These are phyloP conservation scores for Xerocomus nothofagi DNA, from an alignment of 1,284 basidiomycete species.

Conservation along the genomic window DNA sequence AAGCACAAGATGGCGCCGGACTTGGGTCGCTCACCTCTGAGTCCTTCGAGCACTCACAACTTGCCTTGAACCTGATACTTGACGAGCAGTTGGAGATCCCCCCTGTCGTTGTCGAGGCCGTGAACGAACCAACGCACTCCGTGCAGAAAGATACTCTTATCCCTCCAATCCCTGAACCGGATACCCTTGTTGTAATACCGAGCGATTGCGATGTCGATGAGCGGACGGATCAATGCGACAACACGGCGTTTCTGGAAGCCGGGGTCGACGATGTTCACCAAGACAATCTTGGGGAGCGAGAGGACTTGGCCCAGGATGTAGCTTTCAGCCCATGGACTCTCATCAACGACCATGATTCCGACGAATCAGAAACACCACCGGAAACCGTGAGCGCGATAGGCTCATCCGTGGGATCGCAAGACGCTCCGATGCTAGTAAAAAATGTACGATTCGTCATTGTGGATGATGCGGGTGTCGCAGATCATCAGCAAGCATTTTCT, in stretches of 20 bases:
- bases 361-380: neutral
- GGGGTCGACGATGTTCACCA: neutral
- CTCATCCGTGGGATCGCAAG: neutral
- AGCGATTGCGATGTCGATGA: neutral
- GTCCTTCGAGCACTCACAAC: neutral
- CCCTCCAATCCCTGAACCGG: neutral
- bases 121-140: neutral
- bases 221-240: neutral
- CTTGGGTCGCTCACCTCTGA: neutral
- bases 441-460: constrained; percentile 1
- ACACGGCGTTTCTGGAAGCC: neutral
- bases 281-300: neutral
- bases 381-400: neutral
- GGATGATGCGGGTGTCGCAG: neutral
- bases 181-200: neutral
- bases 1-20: neutral
- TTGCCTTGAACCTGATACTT: neutral
- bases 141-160: neutral
- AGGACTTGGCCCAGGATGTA: neutral
- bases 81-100: neutral
- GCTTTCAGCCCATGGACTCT: neutral
- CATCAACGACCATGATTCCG: neutral
- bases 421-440: neutral
- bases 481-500: neutral
- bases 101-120: neutral